These are phyloP conservation scores for Xylaria sp. DNA, from an alignment of 2,329 filamentous ascomycete genomes.

Conservation along the genomic window DNA sequence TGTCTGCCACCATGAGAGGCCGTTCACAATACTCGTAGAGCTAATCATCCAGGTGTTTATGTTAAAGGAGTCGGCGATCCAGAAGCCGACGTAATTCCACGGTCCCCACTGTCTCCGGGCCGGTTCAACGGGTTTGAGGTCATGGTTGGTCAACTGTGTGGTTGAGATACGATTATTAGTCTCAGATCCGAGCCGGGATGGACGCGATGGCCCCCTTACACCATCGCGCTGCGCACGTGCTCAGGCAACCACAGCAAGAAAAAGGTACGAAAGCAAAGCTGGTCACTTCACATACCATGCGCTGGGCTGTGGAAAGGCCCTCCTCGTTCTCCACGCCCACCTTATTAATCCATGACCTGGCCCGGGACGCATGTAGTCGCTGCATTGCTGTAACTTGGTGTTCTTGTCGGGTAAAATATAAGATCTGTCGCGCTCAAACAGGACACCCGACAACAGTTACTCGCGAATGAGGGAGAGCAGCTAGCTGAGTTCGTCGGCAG, in stretches of 20 bases:
- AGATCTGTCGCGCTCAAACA: not conserved
- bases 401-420: not conserved
- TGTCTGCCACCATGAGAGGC: slow-evolving; percentile 86
- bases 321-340: slow-evolving; percentile 69
- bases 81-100: slow-evolving; percentile 86
- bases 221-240: slow-evolving; percentile 9
- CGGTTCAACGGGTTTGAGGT: slow-evolving; percentile 75
- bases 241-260: not conserved
- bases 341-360: slow-evolving; percentile 48
- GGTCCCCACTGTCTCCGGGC: slow-evolving; percentile 75
- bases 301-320: slow-evolving; percentile 69
- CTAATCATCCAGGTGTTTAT: slow-evolving; percentile 96
- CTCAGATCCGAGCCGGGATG: slow-evolving; percentile 1
- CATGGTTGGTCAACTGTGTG: slow-evolving; percentile 67
- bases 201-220: not conserved
- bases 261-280: not conserved
- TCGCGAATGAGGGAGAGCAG: not conserved
- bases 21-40: slow-evolving; percentile 70
- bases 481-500: not conserved
- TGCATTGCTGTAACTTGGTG: slow-evolving; percentile 24
- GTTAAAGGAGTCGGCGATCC: slow-evolving; percentile 81
- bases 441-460: not conserved
- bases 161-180: slow-evolving; percentile 11
- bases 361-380: slow-evolving; percentile 34
- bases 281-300: slow-evolving; percentile 55